These are phyloP conservation scores for Lophium mytilinum DNA, from an alignment of 495 filamentous ascomycete species.

Conservation along the genomic window DNA sequence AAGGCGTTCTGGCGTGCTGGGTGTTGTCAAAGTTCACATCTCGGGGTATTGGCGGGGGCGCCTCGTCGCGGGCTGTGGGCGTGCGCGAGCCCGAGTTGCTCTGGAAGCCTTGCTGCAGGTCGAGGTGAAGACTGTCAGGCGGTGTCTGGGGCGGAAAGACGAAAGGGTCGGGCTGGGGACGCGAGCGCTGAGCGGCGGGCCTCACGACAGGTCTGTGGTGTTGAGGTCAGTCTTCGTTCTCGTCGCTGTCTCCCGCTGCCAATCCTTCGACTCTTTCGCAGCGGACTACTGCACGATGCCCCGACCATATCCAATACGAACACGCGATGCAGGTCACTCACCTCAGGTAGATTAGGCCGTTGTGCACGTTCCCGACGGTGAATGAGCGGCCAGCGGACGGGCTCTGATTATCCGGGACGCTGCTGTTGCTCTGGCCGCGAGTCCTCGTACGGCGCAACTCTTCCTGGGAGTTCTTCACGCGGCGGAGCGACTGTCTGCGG, in stretches of 20 bases:
- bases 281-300: background rate
- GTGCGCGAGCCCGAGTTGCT: conserved; percentile 32
- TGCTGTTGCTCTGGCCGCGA: conserved; percentile 13
- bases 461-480: conserved; percentile 27
- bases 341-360: conserved; percentile 91
- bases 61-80: background rate
- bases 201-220: conserved; percentile 50
- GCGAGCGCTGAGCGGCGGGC: conserved; percentile 49
- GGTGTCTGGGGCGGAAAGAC: conserved; percentile 49
- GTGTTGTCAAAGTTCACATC: conserved; percentile 11
- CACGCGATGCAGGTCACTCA: conserved; percentile 39
- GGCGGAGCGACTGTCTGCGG: conserved; percentile 20
- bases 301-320: background rate
- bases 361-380: conserved; percentile 87
- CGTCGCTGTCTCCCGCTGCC: background rate
- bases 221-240: no score
- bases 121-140: conserved; percentile 48
- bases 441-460: conserved; percentile 21
- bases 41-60: conserved; percentile 5
- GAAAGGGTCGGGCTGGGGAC: conserved; percentile 46
- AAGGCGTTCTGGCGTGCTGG: conserved; percentile 12
- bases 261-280: background rate
- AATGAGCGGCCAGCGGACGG: conserved; percentile 52
- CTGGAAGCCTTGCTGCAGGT: conserved; percentile 40
- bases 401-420: conserved; percentile 6